A percentile compares a stretch with the other conserved stretches of the same genome.
Evolutionary conservation across 345 rosid species (phyloP).

Genomic region (Salix brachista): DNA sequence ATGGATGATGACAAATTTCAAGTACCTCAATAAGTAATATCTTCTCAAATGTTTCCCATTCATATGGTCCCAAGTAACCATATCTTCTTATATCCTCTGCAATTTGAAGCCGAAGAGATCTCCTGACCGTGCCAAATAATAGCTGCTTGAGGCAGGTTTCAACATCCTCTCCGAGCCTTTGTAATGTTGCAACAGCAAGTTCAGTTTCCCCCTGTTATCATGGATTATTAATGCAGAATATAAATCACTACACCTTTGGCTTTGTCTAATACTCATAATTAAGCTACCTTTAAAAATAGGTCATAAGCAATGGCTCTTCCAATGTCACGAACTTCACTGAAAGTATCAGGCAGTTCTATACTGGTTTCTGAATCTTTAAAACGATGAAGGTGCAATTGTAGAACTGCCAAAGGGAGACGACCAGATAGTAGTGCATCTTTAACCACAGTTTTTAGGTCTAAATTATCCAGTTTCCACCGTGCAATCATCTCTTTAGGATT

Average conservation of each 20-base stretch:
- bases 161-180: slow-evolving; percentile 92
- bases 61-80: slow-evolving; percentile 72
- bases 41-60: slow-evolving; percentile 69
- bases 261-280: slow-evolving; percentile 19
- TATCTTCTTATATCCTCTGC: slow-evolving; percentile 72
- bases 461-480: slow-evolving; percentile 80
- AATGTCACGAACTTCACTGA: slow-evolving; percentile 81
- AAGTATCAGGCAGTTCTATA: slow-evolving; percentile 65
- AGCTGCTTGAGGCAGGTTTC: slow-evolving; percentile 83
- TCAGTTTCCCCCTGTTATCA: slow-evolving; percentile 81
- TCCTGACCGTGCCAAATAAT: slow-evolving; percentile 82
- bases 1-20: slow-evolving; percentile 5
- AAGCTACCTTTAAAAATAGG: slow-evolving; percentile 78
- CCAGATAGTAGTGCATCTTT: slow-evolving; percentile 90
- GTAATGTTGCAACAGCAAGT: slow-evolving; percentile 77
- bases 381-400: slow-evolving; percentile 89
- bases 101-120: slow-evolving; percentile 69
- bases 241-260: slow-evolving; percentile 8
- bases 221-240: slow-evolving; percentile 31
- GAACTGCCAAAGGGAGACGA: slow-evolving; percentile 96
- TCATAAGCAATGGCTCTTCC: slow-evolving; percentile 96
- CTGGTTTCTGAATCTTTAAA: slow-evolving; percentile 51
- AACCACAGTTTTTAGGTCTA: slow-evolving; percentile 84
- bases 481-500: slow-evolving; percentile 96
- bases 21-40: slow-evolving; percentile 83